phyloP scores from a whole-genome alignment of 2,329 filamentous ascomycete species.

The Dothistroma pini region DNA sequence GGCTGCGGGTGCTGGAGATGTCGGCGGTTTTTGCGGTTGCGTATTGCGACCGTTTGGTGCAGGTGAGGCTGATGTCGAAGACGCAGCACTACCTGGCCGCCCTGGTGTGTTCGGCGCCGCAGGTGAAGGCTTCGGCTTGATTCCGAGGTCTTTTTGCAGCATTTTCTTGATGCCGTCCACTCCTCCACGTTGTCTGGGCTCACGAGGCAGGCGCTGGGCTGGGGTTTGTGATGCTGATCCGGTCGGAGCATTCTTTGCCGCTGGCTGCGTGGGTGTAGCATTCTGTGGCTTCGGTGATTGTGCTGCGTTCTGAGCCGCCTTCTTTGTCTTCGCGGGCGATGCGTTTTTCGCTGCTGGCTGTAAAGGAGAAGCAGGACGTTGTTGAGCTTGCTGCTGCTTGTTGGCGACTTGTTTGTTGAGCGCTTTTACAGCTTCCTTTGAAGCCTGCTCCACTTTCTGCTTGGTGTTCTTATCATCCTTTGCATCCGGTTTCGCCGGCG shows the following conservation, averaged over 20 bases:
- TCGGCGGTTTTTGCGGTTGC: conserved; percentile 12
- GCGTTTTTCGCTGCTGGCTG: conserved; percentile 34
- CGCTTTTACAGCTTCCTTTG: conserved; percentile 56
- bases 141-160: conserved; percentile 59
- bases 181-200: conserved; percentile 29
- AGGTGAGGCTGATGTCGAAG: conserved; percentile 17
- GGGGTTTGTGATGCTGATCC: conserved; percentile 36
- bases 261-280: conserved; percentile 35
- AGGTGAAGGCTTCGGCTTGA: conserved; percentile 41
- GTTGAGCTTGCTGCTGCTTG: conserved; percentile 26
- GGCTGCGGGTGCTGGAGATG: conserved; percentile 14
- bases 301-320: conserved; percentile 11
- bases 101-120: conserved; percentile 12
- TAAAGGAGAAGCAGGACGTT: conserved; percentile 20
- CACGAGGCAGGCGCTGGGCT: conserved; percentile 18
- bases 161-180: conserved; percentile 47
- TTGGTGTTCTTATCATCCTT: conserved; percentile 35
- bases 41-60: conserved; percentile 32
- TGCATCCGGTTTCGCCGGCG: conserved; percentile 26
- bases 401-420: conserved; percentile 46
- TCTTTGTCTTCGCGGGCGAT: conserved; percentile 29
- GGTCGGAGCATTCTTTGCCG: conserved; percentile 42
- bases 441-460: conserved; percentile 30
- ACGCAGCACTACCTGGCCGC: conserved; percentile 8
- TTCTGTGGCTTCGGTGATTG: conserved; percentile 33